Conservation (phyloP, 805 yeast species). For the Saccharomycopsis vini region DNA sequence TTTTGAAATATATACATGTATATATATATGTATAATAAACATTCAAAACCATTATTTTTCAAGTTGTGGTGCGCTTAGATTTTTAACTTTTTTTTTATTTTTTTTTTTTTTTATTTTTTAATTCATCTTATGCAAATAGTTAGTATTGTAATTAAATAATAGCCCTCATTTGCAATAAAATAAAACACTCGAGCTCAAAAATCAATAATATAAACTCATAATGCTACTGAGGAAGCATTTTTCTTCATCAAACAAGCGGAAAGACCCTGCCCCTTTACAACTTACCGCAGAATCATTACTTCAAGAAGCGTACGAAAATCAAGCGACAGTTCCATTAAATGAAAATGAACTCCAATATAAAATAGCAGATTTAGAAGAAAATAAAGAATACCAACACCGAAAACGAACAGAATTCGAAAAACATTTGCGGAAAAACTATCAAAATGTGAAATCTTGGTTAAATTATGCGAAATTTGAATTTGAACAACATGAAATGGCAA, state of each 20-base stretch:
- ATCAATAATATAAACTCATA: too few relatives aligned
- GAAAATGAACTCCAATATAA: constrained; percentile 35
- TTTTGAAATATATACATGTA: too few relatives aligned
- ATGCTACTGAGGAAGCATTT: too few relatives aligned
- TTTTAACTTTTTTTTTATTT: too few relatives aligned
- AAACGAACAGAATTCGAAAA: constrained; percentile 79
- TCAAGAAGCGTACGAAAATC: constrained; percentile 48
- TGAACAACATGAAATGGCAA: constrained; percentile 62
- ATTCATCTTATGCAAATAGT: too few relatives aligned
- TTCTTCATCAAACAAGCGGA: too few relatives aligned
- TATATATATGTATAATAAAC: too few relatives aligned
- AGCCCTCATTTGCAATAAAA: too few relatives aligned
- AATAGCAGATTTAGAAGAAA: constrained; percentile 71
- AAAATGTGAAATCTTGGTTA: constrained; percentile 82
- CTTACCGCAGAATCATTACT: constrained; percentile 58
- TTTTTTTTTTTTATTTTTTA: too few relatives aligned
- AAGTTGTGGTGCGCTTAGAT: too few relatives aligned
- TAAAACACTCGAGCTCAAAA: not conserved
- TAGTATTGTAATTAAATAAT: too few relatives aligned
- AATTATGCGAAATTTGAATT: constrained; percentile 85
- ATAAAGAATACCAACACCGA: constrained; percentile 62
- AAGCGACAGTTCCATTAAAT: constrained; percentile 27
- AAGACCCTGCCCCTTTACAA: constrained; percentile 29
- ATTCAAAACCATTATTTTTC: too few relatives aligned
- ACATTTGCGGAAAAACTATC: constrained; percentile 76